These are phyloP conservation scores for Tolypocladium sp. DNA, from an alignment of 2,329 filamentous ascomycete species.

Conservation along the genomic window DNA sequence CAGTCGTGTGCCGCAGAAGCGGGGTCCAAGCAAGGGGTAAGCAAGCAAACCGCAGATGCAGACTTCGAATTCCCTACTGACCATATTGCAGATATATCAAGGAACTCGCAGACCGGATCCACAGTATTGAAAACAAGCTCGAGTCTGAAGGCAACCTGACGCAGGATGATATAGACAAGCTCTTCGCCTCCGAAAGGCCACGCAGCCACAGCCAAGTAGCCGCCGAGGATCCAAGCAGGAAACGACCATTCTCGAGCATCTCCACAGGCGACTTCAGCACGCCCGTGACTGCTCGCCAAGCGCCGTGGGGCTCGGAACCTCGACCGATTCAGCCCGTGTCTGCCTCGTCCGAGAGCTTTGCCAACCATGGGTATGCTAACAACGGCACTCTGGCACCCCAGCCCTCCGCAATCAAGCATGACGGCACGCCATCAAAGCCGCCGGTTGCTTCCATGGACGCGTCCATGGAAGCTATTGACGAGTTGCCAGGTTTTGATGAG, in stretches of 20 bases:
- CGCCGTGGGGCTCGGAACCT: slow-evolving; percentile 38
- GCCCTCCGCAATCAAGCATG: slow-evolving; percentile 28
- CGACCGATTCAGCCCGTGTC: slow-evolving; percentile 33
- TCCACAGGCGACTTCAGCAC: slow-evolving; percentile 31
- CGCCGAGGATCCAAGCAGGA: slow-evolving; percentile 23
- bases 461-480: slow-evolving; percentile 21
- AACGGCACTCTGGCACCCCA: slow-evolving; percentile 37
- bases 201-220: slow-evolving; percentile 18
- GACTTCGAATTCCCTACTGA: neutral
- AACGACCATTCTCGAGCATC: slow-evolving; percentile 41
- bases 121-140: slow-evolving; percentile 73
- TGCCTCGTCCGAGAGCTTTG: slow-evolving; percentile 21
- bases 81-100: slow-evolving; percentile 66
- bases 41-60: slow-evolving; percentile 5
- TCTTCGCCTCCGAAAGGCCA: slow-evolving; percentile 24
- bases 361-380: slow-evolving; percentile 22
- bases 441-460: slow-evolving; percentile 24
- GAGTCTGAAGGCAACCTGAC: slow-evolving; percentile 37
- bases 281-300: slow-evolving; percentile 30
- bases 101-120: slow-evolving; percentile 76
- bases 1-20: slow-evolving; percentile 79
- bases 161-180: slow-evolving; percentile 36
- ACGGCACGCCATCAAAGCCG: slow-evolving; percentile 25
- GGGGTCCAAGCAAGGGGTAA: slow-evolving; percentile 81
- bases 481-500: slow-evolving; percentile 31